Evolutionary conservation across 2,329 filamentous ascomycete genomes (phyloP).

Genomic region (Alternaria rosae): DNA sequence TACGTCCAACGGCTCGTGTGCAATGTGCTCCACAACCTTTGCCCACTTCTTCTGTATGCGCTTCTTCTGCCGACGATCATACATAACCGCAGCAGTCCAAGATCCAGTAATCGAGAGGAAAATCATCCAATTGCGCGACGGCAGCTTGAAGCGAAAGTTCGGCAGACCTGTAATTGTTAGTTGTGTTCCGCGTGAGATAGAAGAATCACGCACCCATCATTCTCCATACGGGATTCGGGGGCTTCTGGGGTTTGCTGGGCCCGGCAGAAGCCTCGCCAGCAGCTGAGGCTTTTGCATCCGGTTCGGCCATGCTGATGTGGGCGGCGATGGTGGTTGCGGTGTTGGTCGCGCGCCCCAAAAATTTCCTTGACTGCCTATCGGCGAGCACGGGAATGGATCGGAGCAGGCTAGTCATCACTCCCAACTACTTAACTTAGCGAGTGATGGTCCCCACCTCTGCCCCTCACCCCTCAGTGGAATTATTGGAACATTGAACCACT

Average conservation of each 20-base stretch:
- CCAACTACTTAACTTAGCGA: not conserved
- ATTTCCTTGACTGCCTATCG: constrained; percentile 24
- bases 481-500: not conserved
- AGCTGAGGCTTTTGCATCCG: constrained; percentile 37
- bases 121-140: constrained; percentile 97
- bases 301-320: constrained; percentile 42
- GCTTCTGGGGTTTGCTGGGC: constrained; percentile 38
- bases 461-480: constrained; percentile 1
- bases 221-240: constrained; percentile 49
- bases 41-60: constrained; percentile 87
- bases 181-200: constrained; percentile 4
- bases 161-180: constrained; percentile 70
- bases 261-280: constrained; percentile 30
- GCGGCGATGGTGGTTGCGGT: constrained; percentile 17
- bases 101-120: constrained; percentile 83
- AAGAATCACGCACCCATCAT: constrained; percentile 47
- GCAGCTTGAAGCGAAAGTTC: constrained; percentile 80
- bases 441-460: not conserved
- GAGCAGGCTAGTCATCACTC: constrained; percentile 13
- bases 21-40: constrained; percentile 82
- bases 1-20: constrained; percentile 75
- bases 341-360: constrained; percentile 32
- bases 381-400: constrained; percentile 27
- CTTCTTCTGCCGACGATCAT: constrained; percentile 91
- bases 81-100: constrained; percentile 81